A percentile compares a stretch with the other conserved stretches of the same genome.
Conservation (phyloP, 441 rosid species). For the Omphalea diandra region DNA sequence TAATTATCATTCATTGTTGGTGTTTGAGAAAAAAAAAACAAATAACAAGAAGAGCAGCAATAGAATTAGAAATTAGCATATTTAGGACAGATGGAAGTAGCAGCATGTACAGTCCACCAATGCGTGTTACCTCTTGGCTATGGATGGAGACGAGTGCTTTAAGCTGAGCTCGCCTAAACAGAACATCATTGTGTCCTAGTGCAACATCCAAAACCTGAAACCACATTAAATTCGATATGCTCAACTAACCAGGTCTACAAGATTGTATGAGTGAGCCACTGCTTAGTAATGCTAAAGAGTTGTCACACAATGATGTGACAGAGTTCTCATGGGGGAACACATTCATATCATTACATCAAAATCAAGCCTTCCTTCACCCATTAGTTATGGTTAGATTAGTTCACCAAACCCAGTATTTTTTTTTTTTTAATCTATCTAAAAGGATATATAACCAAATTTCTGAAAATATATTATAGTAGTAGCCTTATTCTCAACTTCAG, state of each 20-base stretch:
- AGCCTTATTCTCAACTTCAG: background rate
- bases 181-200: slow-evolving; percentile 77
- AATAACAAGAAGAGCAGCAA: background rate
- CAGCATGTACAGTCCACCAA: slow-evolving; percentile 1
- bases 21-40: background rate
- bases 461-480: background rate
- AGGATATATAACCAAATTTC: background rate
- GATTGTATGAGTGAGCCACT: background rate
- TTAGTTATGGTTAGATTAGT: background rate
- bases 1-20: background rate
- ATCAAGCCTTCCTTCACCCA: background rate
- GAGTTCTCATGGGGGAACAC: background rate
- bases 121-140: slow-evolving; percentile 70
- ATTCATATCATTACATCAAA: background rate
- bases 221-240: slow-evolving; percentile 18
- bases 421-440: background rate
- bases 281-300: background rate
- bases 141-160: slow-evolving; percentile 95
- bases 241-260: background rate
- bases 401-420: background rate
- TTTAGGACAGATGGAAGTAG: background rate
- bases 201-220: slow-evolving; percentile 72
- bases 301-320: background rate
- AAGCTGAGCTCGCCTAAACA: slow-evolving; percentile 92
- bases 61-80: background rate